Evolutionary conservation across 177 flowering plant species (phyloP), one percentile per base, ranked within the genome.

Genomic region (Telopea speciosissima): DNA sequence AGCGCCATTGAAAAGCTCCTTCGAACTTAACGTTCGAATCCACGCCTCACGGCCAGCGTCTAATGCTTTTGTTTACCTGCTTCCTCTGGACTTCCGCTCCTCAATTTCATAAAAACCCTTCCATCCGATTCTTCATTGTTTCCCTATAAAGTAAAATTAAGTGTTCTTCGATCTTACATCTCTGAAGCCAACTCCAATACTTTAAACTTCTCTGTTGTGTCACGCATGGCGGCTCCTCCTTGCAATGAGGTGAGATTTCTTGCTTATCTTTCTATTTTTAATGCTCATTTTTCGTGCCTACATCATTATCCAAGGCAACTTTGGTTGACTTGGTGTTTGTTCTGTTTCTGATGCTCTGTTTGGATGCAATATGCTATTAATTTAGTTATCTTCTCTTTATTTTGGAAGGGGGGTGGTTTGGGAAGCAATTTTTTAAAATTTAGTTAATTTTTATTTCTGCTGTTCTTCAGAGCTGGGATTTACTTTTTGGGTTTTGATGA

Each of bases 181-280:
- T 68, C 42, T 23, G 16, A 67, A 25, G 33, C 52, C 33, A 21
- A 22, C 22, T 58, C 22, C 22, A 11, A 12, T 49, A 19, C 23
- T 14, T 26, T 0, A 3, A 22, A n/a, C 42, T 25, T 61, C 59
- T 28, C 40, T 59, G 49, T 45, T 19, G 65, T 60, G 52, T 21
- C 65, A n/a, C 14, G 1, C 68, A 73, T 73, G 75, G 68, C 75
- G 63, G 56, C 68, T 23, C 22, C 54, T 49, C 61, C 52, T 12
- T 33, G 28, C 19, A 42, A 68, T 24, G 33, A 73, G 70, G 75
- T 73, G n/a, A 68, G 67, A 54, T 23, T 31, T 45, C 67, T 52
- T 21, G 19, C 24, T 65, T 19, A 13, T 28, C 28, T 5, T 36
- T 36, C 40, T 36, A 36, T 36, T 4, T 6, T 8, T 36, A 8